Evolutionary conservation across 192 early-diverging fungal genomes (phyloP).

Genomic region (Haplosporangium gracile): DNA sequence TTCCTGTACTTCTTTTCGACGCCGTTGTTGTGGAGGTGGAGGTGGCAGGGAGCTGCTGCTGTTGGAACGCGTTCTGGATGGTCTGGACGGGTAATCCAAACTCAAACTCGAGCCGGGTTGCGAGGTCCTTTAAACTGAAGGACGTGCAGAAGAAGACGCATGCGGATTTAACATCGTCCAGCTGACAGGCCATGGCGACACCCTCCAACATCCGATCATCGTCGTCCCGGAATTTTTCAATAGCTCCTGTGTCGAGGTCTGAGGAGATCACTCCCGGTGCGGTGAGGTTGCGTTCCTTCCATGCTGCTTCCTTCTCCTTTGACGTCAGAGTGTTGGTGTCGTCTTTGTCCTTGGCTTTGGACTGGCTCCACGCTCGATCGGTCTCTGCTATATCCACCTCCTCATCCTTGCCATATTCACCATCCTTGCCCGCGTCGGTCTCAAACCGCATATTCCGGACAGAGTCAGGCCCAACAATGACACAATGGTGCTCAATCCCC

Average conservation of each 20-base stretch:
- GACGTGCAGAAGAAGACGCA: constrained; percentile 63
- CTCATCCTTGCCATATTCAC: not conserved
- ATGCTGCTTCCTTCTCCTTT: constrained; percentile 28
- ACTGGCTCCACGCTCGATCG: constrained; percentile 27
- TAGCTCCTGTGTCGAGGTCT: not conserved
- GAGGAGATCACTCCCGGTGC: not conserved
- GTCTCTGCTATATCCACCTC: constrained; percentile 30
- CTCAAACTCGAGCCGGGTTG: constrained; percentile 39
- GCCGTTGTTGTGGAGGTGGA: not conserved
- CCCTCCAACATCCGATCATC: constrained; percentile 67
- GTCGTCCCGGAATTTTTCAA: constrained; percentile 53
- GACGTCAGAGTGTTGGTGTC: not conserved
- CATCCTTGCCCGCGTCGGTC: not conserved
- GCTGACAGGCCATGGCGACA: constrained; percentile 56
- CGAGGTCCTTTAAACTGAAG: constrained; percentile 45
- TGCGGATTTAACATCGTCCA: constrained; percentile 60
- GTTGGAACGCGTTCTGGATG: constrained; percentile 42
- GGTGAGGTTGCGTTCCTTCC: constrained; percentile 30
- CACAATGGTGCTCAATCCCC: constrained; percentile 65
- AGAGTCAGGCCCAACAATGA: constrained; percentile 58
- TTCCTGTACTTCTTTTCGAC: constrained; percentile 6
- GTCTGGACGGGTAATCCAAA: constrained; percentile 53
- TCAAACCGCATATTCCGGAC: constrained; percentile 59
- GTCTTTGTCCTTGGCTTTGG: not conserved
- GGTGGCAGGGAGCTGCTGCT: not conserved